Evolutionary conservation across 1,284 basidiomycete species (phyloP).

Genomic region (Tremellales sp.): DNA sequence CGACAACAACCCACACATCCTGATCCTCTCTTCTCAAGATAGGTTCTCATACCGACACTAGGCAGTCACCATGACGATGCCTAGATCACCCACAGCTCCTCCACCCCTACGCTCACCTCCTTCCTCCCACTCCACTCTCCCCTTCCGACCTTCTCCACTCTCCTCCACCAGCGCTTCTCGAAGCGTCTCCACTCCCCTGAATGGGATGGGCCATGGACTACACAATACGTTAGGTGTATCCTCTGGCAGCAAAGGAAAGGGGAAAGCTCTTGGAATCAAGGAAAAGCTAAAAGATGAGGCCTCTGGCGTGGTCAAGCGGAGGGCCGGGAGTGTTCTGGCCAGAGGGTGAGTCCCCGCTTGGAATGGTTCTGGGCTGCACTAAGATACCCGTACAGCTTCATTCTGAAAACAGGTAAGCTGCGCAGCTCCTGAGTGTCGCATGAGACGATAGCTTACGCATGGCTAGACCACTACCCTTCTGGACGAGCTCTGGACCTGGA

Average conservation of each 20-base stretch:
- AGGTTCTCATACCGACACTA: too few relatives aligned
- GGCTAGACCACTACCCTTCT: slow-evolving; percentile 72
- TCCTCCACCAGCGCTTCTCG: background rate
- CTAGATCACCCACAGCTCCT: too few relatives aligned
- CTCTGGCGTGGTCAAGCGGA: slow-evolving; percentile 72
- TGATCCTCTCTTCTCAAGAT: too few relatives aligned
- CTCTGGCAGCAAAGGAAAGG: slow-evolving; percentile 12
- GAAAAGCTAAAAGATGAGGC: slow-evolving; percentile 35
- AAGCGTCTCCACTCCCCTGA: background rate
- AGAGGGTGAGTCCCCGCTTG: slow-evolving; percentile 53
- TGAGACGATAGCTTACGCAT: background rate
- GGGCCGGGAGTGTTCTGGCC: slow-evolving; percentile 80
- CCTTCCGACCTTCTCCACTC: slow-evolving; percentile 9
- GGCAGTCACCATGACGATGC: too few relatives aligned
- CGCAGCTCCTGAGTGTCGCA: slow-evolving; percentile 1
- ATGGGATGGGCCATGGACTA: background rate
- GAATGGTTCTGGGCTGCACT: background rate
- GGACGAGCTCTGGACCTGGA: slow-evolving; percentile 87
- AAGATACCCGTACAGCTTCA: slow-evolving; percentile 53
- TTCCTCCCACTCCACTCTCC: slow-evolving; percentile 3
- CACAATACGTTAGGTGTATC: slow-evolving; percentile 9
- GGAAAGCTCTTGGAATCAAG: slow-evolving; percentile 31
- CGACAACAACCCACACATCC: too few relatives aligned
- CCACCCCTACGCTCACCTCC: too few relatives aligned
- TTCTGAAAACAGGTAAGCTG: slow-evolving; percentile 72